Evolutionary conservation across 805 yeast genomes (phyloP).

Genomic region (Danielozyma ontarioensis): DNA sequence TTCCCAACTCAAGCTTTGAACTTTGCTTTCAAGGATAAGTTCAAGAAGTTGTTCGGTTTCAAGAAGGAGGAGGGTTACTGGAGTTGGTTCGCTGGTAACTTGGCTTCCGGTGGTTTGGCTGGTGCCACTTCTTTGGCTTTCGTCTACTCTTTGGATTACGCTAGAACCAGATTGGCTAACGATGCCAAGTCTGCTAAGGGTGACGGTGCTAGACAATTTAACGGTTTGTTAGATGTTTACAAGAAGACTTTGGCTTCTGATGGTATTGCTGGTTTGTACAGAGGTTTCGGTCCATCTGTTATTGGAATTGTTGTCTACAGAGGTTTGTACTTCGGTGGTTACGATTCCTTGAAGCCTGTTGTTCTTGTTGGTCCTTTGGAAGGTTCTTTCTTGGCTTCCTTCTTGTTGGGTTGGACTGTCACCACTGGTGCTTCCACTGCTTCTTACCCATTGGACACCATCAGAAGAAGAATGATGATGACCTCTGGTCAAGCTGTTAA

Average conservation of each 20-base stretch:
- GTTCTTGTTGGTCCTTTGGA: slow-evolving; percentile 90
- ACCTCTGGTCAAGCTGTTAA: slow-evolving; percentile 98
- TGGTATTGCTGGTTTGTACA: slow-evolving; percentile 97
- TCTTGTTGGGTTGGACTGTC: slow-evolving; percentile 95
- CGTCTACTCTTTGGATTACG: slow-evolving; percentile 96
- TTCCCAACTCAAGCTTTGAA: slow-evolving; percentile 99
- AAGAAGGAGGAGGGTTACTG: slow-evolving; percentile 93
- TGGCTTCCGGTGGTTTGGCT: slow-evolving; percentile 98
- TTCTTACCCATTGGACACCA: slow-evolving; percentile 98
- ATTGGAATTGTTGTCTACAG: slow-evolving; percentile 97
- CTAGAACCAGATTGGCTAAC: slow-evolving; percentile 98
- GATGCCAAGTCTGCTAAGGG: slow-evolving; percentile 90
- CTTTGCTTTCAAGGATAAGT: slow-evolving; percentile 97
- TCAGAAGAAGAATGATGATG: slow-evolving; percentile 99
- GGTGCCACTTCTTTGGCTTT: slow-evolving; percentile 93
- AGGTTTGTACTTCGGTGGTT: slow-evolving; percentile 98
- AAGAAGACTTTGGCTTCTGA: slow-evolving; percentile 91
- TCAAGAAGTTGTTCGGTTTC: slow-evolving; percentile 94
- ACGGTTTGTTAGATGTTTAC: slow-evolving; percentile 95
- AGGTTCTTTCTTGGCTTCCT: slow-evolving; percentile 92
- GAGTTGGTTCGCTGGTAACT: slow-evolving; percentile 95
- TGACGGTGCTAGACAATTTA: slow-evolving; percentile 80
- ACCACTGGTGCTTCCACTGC: slow-evolving; percentile 98
- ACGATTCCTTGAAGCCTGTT: slow-evolving; percentile 94
- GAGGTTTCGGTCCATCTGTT: slow-evolving; percentile 99